Evolutionary conservation across 2,329 filamentous ascomycete genomes (phyloP).

Genomic region (Sporothrix humicola): DNA sequence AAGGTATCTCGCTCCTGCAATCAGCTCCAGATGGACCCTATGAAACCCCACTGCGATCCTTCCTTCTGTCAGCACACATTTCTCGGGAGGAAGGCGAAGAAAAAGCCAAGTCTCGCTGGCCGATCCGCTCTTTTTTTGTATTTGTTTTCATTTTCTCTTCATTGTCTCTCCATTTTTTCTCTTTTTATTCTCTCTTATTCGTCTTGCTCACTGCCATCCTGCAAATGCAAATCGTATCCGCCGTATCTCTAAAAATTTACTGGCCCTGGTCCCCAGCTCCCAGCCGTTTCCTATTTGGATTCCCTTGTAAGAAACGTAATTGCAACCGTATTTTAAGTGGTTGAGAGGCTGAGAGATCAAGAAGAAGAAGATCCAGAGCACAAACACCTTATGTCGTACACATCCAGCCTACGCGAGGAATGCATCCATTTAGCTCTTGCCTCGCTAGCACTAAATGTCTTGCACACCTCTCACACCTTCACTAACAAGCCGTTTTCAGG

Average conservation of each 20-base stretch:
- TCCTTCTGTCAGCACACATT: conserved; percentile 25
- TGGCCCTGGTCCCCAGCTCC: background rate
- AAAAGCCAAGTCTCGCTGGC: background rate
- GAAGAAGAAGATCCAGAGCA: background rate
- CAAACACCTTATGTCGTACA: background rate
- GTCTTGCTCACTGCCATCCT: background rate
- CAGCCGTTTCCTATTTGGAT: conserved; percentile 1
- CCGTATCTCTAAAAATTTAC: conserved; percentile 18
- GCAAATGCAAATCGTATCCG: background rate
- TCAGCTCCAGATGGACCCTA: background rate
- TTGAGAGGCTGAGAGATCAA: background rate
- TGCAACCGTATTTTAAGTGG: background rate
- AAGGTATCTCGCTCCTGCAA: conserved; percentile 22
- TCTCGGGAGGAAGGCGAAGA: background rate
- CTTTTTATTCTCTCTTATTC: no score
- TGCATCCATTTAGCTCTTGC: conserved; percentile 7
- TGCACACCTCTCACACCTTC: background rate
- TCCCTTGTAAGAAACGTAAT: conserved; percentile 13
- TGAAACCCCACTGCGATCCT: conserved; percentile 16
- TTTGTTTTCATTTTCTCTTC: no score
- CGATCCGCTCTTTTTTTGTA: background rate
- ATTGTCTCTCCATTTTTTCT: no score
- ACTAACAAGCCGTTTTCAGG: conserved; percentile 3
- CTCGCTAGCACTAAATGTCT: no score
- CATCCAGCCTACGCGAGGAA: conserved; percentile 5